These are phyloP conservation scores for Lanmaoa rubissima DNA, from an alignment of 768 basidiomycete genomes.

Conservation along the genomic window DNA sequence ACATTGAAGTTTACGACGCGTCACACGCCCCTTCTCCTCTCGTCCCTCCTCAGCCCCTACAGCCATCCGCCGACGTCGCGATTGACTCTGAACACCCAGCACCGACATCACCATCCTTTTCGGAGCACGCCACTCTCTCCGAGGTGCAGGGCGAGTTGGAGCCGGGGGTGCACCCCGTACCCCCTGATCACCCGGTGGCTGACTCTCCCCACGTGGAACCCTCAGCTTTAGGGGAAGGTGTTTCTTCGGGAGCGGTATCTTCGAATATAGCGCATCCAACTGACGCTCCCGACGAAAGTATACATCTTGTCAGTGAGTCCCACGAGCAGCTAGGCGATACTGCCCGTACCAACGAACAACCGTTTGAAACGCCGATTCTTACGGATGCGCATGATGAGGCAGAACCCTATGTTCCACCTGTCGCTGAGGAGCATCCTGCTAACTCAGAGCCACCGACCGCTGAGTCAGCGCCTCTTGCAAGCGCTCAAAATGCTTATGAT, in stretches of 20 bases:
- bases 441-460: conserved; percentile 1
- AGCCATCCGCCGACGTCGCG: conserved; percentile 13
- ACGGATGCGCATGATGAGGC: conserved; percentile 4
- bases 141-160: conserved; percentile 6
- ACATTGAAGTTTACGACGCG: conserved; percentile 43
- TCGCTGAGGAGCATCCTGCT: conserved; percentile 3
- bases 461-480: conserved; percentile 10
- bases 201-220: conserved; percentile 19
- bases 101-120: background rate
- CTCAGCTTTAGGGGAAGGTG: conserved; percentile 4
- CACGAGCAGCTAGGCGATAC: conserved; percentile 13
- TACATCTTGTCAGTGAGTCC: conserved; percentile 20
- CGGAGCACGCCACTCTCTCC: conserved; percentile 8
- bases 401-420: background rate
- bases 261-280: conserved; percentile 6
- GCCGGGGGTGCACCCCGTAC: conserved; percentile 9
- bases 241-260: conserved; percentile 6
- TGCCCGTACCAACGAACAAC: conserved; percentile 1
- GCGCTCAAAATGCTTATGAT: conserved; percentile 7
- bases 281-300: conserved; percentile 5
- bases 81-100: conserved; percentile 17
- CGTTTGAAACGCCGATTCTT: conserved; percentile 4
- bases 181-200: conserved; percentile 18
- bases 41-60: conserved; percentile 12
- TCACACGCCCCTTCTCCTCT: conserved; percentile 34